Conservation (phyloP, 2,329 filamentous ascomycete genomes). For the Lasiodiplodia citricola region DNA sequence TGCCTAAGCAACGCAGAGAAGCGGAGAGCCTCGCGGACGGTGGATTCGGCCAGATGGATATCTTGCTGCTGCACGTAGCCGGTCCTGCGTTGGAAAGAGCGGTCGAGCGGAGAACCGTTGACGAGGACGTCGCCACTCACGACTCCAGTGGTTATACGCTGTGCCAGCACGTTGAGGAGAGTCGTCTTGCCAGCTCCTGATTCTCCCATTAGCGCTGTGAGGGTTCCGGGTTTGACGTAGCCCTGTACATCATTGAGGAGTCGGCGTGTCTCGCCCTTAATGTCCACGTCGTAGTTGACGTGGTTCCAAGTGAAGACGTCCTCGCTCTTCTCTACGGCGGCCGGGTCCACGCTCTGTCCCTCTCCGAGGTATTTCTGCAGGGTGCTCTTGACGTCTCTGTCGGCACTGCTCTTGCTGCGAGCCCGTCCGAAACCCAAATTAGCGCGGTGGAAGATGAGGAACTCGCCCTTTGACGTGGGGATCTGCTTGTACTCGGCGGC, state of each 20-base stretch:
- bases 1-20: constrained; percentile 52
- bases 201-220: constrained; percentile 53
- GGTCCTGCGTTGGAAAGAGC: constrained; percentile 44
- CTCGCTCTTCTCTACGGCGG: neutral
- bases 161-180: constrained; percentile 44
- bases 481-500: constrained; percentile 60
- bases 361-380: neutral
- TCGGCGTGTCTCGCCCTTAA: constrained; percentile 55
- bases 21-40: constrained; percentile 43
- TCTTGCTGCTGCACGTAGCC: constrained; percentile 58
- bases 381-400: neutral
- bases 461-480: constrained; percentile 64
- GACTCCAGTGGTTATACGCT: constrained; percentile 43
- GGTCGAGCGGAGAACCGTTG: constrained; percentile 42
- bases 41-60: constrained; percentile 50
- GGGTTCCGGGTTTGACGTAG: constrained; percentile 61
- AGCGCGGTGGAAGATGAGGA: constrained; percentile 64
- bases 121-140: constrained; percentile 47
- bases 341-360: neutral
- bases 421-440: neutral
- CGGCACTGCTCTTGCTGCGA: neutral
- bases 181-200: constrained; percentile 47
- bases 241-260: constrained; percentile 61
- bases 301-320: constrained; percentile 33
- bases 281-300: constrained; percentile 32